Percentiles rank a stretch among this genome's conserved stretches.
Evolutionary conservation across 192 early-diverging fungal species (phyloP).

Genomic region (Backusella mclennaniae): DNA sequence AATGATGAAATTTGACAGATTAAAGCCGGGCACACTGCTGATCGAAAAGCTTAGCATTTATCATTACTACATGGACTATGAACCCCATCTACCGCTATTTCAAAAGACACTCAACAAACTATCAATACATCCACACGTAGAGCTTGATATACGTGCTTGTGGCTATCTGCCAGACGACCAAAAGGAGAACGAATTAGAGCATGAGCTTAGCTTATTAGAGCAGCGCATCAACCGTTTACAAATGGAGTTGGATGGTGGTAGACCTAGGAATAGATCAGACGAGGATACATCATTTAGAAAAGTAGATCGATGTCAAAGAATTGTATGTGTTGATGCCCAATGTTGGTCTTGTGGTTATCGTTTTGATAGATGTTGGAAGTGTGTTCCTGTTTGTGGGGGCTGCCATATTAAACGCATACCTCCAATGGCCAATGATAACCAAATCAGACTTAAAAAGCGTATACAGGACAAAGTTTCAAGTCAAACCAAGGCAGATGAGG

Average conservation of each 20-base stretch:
- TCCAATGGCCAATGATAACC: conserved; percentile 40
- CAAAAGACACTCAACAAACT: conserved; percentile 26
- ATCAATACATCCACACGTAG: conserved; percentile 14
- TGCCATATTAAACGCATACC: conserved; percentile 34
- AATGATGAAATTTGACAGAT: conserved; percentile 32
- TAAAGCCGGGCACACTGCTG: conserved; percentile 28
- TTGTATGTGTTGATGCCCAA: conserved; percentile 33
- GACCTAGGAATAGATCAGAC: not conserved
- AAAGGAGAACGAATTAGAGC: not conserved
- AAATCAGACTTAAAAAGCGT: conserved; percentile 22
- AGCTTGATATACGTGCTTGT: conserved; percentile 35
- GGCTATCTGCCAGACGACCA: conserved; percentile 27
- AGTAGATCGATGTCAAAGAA: conserved; percentile 24
- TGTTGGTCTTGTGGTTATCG: conserved; percentile 36
- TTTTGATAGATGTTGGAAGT: conserved; percentile 38
- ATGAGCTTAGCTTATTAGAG: not conserved
- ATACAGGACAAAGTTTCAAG: not conserved
- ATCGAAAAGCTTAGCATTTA: conserved; percentile 39
- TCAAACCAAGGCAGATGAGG: conserved; percentile 3
- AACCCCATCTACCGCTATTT: conserved; percentile 19
- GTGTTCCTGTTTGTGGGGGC: conserved; percentile 24
- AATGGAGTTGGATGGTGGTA: not conserved
- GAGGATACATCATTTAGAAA: not conserved
- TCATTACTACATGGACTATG: conserved; percentile 46
- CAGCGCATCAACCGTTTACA: not conserved